Base-by-base conservation (phyloP, 768 basidiomycete species). In the Guyanaporus albipodus region DNA sequence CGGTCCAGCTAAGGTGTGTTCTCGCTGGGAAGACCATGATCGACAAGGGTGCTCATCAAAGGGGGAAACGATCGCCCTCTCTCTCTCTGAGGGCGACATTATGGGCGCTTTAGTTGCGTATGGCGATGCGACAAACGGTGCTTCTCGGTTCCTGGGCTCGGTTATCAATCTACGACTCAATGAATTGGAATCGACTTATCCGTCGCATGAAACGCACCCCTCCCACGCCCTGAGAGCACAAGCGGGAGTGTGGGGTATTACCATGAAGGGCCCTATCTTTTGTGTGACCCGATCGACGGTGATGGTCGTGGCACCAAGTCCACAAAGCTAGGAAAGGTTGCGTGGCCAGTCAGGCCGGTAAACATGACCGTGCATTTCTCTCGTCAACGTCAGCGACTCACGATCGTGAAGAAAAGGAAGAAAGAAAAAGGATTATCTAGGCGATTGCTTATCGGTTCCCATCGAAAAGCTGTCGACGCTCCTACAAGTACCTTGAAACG, bases 141-240 rank as follows among this genome's bases (percentile, higher is more conserved):
- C 24, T 26, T 38, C 24, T 46, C 49, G 24, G 54, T 51, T 40
- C 44, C 54, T 56, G 42, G 43, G 9, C 11, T 44, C 36, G 40
- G 32, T 31, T 32, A 23, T 33, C 37, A n/a, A 21, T 14, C 10
- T 27, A 40, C 44, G 31, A 42, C 4, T 28, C 27, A 11, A 47
- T 23, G 18, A 37, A 38, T 26, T n/a, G 15, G 29, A 42, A 35
- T 32, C 38, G 27, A 24, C 18, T 42, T 27, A 2, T n/a, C n/a
- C n/a, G n/a, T 23, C 31, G 14, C 47, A 49, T 19, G 38, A 26
- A 31, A 38, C n/a, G 7, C 15, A 32, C 10, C 21, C 27, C 19
- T 31, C 22, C 15, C 38, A 32, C 32, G 38, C 8, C 22, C 11
- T 4, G 40, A 40, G 14, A 11, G 4, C 18, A 18, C 35, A 31